Conservation (phyloP, 2,329 filamentous ascomycete species). For the Colletotrichum filicis region DNA sequence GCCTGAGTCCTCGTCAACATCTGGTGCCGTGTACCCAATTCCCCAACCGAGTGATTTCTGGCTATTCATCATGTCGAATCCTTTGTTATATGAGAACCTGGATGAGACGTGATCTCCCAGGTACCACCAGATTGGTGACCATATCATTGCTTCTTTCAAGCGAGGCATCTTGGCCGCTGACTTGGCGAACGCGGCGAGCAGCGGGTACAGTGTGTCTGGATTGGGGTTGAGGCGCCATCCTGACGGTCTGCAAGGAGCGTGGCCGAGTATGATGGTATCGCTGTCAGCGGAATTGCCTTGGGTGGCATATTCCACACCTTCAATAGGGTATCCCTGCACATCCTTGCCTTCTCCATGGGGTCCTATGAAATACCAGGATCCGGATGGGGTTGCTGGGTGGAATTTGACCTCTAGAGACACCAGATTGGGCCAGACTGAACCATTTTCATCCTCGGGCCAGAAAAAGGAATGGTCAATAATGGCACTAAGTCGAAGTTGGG, state of each 20-base stretch:
- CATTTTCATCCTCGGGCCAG: not conserved
- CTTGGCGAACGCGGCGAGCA: not conserved
- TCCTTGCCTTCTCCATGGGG: not conserved
- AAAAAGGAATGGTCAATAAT: constrained; percentile 8
- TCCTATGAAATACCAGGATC: constrained; percentile 8
- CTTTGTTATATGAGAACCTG: not conserved
- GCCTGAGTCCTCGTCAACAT: too few species aligned
- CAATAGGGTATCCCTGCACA: not conserved
- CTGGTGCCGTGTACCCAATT: constrained; percentile 6
- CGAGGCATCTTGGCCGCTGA: constrained; percentile 3
- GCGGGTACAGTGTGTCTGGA: not conserved
- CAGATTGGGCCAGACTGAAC: not conserved
- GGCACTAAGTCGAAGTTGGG: not conserved
- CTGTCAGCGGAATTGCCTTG: not conserved
- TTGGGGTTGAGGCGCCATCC: not conserved
- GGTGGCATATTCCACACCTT: not conserved
- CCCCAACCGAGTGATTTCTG: not conserved
- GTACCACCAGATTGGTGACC: constrained; percentile 9
- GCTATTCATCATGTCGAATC: not conserved
- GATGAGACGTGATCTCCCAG: not conserved
- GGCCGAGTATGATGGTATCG: not conserved
- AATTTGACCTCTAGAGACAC: constrained; percentile 1
- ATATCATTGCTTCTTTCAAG: constrained; percentile 12
- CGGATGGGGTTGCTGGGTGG: not conserved
- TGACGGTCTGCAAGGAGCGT: not conserved